phyloP scores from a whole-genome alignment of 1,284 basidiomycete genomes.

The Sporisorium sorghi region DNA sequence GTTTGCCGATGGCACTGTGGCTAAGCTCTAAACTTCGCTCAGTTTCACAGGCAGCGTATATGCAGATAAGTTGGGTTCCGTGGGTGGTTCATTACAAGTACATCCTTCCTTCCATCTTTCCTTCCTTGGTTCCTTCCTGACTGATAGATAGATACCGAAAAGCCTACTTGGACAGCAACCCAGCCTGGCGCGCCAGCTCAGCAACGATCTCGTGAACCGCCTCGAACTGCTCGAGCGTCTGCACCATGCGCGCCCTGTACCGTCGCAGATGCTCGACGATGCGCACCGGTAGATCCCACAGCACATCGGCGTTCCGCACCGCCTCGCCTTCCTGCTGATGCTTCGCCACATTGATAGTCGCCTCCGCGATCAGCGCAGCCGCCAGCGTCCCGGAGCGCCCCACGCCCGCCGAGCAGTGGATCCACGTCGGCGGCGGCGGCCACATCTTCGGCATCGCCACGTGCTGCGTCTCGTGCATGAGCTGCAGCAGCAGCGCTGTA shows the following conservation, averaged over 20 bases:
- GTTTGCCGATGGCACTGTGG: slow-evolving; percentile 43
- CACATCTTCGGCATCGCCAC: slow-evolving; percentile 63
- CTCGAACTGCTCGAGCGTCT: slow-evolving; percentile 55
- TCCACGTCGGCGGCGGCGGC: slow-evolving; percentile 77
- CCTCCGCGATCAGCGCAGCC: slow-evolving; percentile 70
- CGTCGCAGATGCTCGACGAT: slow-evolving; percentile 54
- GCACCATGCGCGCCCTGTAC: slow-evolving; percentile 59
- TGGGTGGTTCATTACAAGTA: too few species aligned
- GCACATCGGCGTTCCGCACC: neutral
- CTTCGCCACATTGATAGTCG: slow-evolving; percentile 14
- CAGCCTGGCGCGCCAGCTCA: slow-evolving; percentile 5
- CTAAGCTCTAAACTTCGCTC: slow-evolving; percentile 43
- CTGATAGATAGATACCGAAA: too few species aligned
- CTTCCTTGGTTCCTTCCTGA: neutral
- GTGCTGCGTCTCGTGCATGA: slow-evolving; percentile 32
- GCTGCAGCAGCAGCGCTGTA: slow-evolving; percentile 29
- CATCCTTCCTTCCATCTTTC: neutral
- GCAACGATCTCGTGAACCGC: slow-evolving; percentile 36
- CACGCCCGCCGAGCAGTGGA: slow-evolving; percentile 76
- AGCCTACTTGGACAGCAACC: too few species aligned
- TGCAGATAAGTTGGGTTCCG: too few species aligned
- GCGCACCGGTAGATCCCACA: slow-evolving; percentile 41
- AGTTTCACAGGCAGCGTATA: too few species aligned
- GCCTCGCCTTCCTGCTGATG: neutral
- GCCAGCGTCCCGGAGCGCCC: slow-evolving; percentile 72